Conservation (phyloP, 176 grass and related monocot species). For the Thalia dealbata region DNA sequence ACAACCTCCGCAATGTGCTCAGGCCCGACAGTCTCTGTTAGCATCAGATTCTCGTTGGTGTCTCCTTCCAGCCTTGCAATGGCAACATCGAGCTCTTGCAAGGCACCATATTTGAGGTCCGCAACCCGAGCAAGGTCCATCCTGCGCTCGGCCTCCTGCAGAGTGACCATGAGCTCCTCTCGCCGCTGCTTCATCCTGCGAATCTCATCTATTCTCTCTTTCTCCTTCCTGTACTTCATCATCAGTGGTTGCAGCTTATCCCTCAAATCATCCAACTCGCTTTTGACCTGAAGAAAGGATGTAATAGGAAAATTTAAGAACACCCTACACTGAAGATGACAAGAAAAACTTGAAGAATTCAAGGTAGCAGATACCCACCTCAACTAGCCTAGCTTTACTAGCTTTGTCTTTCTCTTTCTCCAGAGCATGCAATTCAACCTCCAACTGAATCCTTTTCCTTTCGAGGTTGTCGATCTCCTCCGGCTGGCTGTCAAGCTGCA, state of each 20-base stretch:
- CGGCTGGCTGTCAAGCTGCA: slow-evolving; percentile 47
- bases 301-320: not conserved
- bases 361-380: slow-evolving; percentile 8
- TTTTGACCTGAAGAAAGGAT: slow-evolving; percentile 33
- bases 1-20: slow-evolving; percentile 70
- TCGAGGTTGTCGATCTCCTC: slow-evolving; percentile 40
- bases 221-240: slow-evolving; percentile 50
- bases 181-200: slow-evolving; percentile 49
- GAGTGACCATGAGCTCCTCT: slow-evolving; percentile 39
- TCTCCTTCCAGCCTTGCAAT: slow-evolving; percentile 50
- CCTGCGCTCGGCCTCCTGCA: slow-evolving; percentile 43
- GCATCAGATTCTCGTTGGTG: slow-evolving; percentile 42
- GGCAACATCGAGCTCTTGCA: slow-evolving; percentile 37
- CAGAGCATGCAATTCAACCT: slow-evolving; percentile 34
- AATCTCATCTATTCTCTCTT: slow-evolving; percentile 44
- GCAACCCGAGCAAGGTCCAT: slow-evolving; percentile 58
- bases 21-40: slow-evolving; percentile 47
- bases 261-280: slow-evolving; percentile 51
- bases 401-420: slow-evolving; percentile 49
- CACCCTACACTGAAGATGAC: not conserved
- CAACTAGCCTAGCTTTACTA: slow-evolving; percentile 36
- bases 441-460: slow-evolving; percentile 33
- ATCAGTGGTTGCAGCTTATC: slow-evolving; percentile 41
- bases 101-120: slow-evolving; percentile 38
- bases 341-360: not conserved